Percentiles rank a stretch among this genome's conserved stretches.
phyloP scores from a whole-genome alignment of 1,284 basidiomycete species.

The Sanghuangporus baumii region DNA sequence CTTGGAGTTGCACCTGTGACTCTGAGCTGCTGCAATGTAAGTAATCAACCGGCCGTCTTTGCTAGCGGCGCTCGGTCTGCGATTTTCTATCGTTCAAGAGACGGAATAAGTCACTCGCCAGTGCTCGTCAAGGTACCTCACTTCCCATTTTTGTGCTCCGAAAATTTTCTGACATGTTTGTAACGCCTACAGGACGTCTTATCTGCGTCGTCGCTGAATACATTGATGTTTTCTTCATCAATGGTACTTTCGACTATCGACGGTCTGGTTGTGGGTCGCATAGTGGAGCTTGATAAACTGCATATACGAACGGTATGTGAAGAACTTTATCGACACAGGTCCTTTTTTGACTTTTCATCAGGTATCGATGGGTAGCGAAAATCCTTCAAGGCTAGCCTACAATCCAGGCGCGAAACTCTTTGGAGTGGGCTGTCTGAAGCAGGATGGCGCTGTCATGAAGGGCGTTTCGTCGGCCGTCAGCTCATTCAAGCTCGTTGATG shows the following conservation, averaged over 20 bases:
- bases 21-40: slow-evolving; percentile 46
- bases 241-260: slow-evolving; percentile 53
- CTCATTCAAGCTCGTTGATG: slow-evolving; percentile 64
- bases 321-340: background rate
- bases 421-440: slow-evolving; percentile 55
- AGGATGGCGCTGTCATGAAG: slow-evolving; percentile 49
- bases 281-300: slow-evolving; percentile 73
- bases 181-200: slow-evolving; percentile 47
- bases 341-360: slow-evolving; percentile 26
- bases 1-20: slow-evolving; percentile 68
- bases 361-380: slow-evolving; percentile 64
- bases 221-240: slow-evolving; percentile 42
- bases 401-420: slow-evolving; percentile 49
- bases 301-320: slow-evolving; percentile 69
- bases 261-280: slow-evolving; percentile 56
- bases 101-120: slow-evolving; percentile 61
- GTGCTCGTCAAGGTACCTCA: slow-evolving; percentile 65
- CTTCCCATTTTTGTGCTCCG: background rate
- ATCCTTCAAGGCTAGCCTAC: slow-evolving; percentile 59
- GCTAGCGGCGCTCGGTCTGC: slow-evolving; percentile 61
- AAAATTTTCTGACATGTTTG: background rate
- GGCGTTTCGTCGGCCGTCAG: slow-evolving; percentile 44
- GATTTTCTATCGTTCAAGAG: slow-evolving; percentile 63
- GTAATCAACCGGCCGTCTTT: slow-evolving; percentile 50
- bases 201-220: slow-evolving; percentile 48